Evolutionary conservation across 768 basidiomycete genomes (phyloP).

Genomic region (Lactarius quietus): DNA sequence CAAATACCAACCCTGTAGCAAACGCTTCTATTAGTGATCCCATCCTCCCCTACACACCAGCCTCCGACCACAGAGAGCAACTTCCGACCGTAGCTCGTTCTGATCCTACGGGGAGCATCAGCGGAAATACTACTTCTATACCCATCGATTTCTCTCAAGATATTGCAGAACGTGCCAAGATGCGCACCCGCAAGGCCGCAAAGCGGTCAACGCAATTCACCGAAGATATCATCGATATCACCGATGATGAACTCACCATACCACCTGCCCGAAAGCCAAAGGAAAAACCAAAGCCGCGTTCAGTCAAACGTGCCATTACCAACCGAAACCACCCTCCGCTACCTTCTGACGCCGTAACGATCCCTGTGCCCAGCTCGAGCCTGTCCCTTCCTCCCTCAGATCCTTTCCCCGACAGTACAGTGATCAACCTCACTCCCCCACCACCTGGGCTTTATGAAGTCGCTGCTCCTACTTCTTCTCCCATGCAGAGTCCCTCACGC

Average conservation of each 20-base stretch:
- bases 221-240: conserved; percentile 32
- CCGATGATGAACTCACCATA: conserved; percentile 32
- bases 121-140: no score
- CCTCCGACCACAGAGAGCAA: conserved; percentile 4
- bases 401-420: conserved; percentile 25
- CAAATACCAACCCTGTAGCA: background rate
- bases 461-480: background rate
- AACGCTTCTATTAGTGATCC: conserved; percentile 19
- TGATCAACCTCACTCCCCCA: conserved; percentile 12
- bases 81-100: conserved; percentile 3
- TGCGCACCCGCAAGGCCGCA: conserved; percentile 31
- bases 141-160: conserved; percentile 26
- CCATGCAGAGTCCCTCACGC: conserved; percentile 2
- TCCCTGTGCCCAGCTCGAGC: conserved; percentile 29
- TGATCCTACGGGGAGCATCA: background rate
- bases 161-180: conserved; percentile 36
- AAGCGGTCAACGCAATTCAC: conserved; percentile 5
- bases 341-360: conserved; percentile 26
- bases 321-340: conserved; percentile 10
- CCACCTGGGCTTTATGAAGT: conserved; percentile 10
- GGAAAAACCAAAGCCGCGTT: conserved; percentile 17
- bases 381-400: conserved; percentile 31
- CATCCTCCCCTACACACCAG: conserved; percentile 11
- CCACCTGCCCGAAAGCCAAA: conserved; percentile 17
- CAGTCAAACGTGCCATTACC: conserved; percentile 22